These are phyloP conservation scores for Nitzschia sp. DNA, from an alignment of 108 stramenopile species.

Conservation along the genomic window DNA sequence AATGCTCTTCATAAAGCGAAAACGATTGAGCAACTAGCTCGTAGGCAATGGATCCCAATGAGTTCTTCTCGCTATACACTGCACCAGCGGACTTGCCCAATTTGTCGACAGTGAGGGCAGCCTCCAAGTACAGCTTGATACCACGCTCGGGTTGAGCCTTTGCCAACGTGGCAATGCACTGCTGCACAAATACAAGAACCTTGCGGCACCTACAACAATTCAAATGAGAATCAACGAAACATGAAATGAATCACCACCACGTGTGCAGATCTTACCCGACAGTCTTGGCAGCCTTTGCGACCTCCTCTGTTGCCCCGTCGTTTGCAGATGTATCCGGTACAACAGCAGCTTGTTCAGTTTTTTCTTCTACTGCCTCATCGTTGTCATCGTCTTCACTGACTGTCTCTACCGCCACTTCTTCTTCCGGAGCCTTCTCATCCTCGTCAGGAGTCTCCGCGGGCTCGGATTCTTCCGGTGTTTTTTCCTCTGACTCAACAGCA, in stretches of 20 bases:
- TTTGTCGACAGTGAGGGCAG: slow-evolving; percentile 84
- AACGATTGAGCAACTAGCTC: slow-evolving; percentile 95
- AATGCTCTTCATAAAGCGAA: slow-evolving; percentile 88
- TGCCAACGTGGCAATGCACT: slow-evolving; percentile 80
- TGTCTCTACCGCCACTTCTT: neutral
- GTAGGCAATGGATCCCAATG: slow-evolving; percentile 84
- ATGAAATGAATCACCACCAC: neutral
- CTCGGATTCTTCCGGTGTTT: neutral
- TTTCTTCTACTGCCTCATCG: slow-evolving; percentile 3
- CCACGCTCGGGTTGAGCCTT: slow-evolving; percentile 68
- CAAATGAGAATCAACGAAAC: neutral
- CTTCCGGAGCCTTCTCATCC: slow-evolving; percentile 1
- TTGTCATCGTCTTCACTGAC: slow-evolving; percentile 21
- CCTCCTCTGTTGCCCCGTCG: neutral
- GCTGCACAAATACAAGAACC: slow-evolving; percentile 92
- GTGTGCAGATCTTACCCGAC: slow-evolving; percentile 15
- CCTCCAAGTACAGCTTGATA: slow-evolving; percentile 87
- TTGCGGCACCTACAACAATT: slow-evolving; percentile 69
- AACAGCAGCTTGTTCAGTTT: neutral
- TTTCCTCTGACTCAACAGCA: neutral
- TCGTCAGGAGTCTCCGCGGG: slow-evolving; percentile 1
- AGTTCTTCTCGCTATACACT: slow-evolving; percentile 6
- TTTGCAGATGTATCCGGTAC: neutral
- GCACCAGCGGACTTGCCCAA: slow-evolving; percentile 12
- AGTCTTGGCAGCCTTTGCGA: slow-evolving; percentile 14